Percentiles rank a stretch among this genome's conserved stretches.
These are phyloP conservation scores for Sphaceloma murrayae DNA, from an alignment of 2,329 filamentous ascomycete genomes.

Conservation along the genomic window DNA sequence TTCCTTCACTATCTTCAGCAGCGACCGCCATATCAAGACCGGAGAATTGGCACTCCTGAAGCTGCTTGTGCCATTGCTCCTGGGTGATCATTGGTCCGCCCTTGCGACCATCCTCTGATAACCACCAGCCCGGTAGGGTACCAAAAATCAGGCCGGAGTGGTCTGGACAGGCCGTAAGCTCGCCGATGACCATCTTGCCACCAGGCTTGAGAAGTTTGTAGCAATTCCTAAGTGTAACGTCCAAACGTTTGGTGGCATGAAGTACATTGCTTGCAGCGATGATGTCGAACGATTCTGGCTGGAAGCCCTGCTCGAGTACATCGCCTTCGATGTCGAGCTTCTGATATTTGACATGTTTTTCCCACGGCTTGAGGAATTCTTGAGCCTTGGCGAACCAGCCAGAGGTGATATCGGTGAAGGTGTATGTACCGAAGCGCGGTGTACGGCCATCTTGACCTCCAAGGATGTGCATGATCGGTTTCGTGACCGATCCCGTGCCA, in stretches of 20 bases:
- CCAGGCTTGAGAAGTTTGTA: conserved; percentile 24
- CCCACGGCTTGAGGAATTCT: background rate
- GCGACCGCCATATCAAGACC: no score
- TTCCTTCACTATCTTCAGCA: no score
- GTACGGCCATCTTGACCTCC: background rate
- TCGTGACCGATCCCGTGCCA: conserved; percentile 38
- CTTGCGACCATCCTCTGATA: conserved; percentile 24
- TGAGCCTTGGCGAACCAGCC: conserved; percentile 28
- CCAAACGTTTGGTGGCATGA: conserved; percentile 21
- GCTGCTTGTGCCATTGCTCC: background rate
- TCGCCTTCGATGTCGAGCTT: conserved; percentile 28
- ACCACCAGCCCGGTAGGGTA: conserved; percentile 33
- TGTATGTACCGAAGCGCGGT: conserved; percentile 29
- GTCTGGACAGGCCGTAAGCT: conserved; percentile 20
- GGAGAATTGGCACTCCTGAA: background rate
- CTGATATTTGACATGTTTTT: conserved; percentile 27
- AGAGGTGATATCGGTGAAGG: conserved; percentile 38
- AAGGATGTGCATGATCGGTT: conserved; percentile 29
- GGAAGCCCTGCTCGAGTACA: conserved; percentile 29
- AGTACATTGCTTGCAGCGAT: conserved; percentile 24
- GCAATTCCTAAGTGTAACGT: conserved; percentile 20
- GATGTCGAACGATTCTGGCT: conserved; percentile 22
- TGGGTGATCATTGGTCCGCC: background rate
- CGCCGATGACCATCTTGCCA: conserved; percentile 22
- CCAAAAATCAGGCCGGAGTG: conserved; percentile 28